These are phyloP conservation scores for Microcyclospora pomicola DNA, from an alignment of 2,329 filamentous ascomycete genomes.

Conservation along the genomic window DNA sequence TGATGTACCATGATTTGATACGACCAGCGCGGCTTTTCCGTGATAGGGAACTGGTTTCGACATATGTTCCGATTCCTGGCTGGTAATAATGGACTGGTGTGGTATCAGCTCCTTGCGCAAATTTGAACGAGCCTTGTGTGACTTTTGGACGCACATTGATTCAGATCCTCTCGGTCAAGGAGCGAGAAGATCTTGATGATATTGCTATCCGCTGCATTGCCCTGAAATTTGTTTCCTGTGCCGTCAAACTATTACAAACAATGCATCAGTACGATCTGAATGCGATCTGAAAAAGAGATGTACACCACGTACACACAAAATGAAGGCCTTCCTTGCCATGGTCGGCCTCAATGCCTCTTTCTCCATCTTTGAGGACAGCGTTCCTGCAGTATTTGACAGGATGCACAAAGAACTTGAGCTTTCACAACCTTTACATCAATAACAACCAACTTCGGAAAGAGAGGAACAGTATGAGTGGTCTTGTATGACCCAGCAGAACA, in stretches of 20 bases:
- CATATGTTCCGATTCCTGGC: slow-evolving; percentile 61
- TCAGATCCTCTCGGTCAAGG: slow-evolving; percentile 47
- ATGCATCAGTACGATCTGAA: too few species aligned
- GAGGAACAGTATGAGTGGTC: too few species aligned
- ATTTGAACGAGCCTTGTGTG: neutral
- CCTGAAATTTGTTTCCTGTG: slow-evolving; percentile 30
- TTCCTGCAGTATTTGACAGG: too few species aligned
- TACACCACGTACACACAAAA: too few species aligned
- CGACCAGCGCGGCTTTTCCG: slow-evolving; percentile 42
- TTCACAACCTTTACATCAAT: too few species aligned
- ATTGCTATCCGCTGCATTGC: slow-evolving; percentile 28
- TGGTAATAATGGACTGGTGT: slow-evolving; percentile 45
- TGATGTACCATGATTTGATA: slow-evolving; percentile 52
- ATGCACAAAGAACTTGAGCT: too few species aligned
- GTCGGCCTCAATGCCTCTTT: too few species aligned
- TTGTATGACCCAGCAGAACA: too few species aligned
- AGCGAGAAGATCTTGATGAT: slow-evolving; percentile 61
- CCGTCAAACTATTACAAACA: slow-evolving; percentile 22
- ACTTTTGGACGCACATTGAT: slow-evolving; percentile 35
- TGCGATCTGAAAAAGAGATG: too few species aligned
- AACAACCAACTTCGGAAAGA: too few species aligned
- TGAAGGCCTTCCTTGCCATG: too few species aligned
- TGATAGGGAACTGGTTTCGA: slow-evolving; percentile 45
- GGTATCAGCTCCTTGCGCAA: slow-evolving; percentile 1
- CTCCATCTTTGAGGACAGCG: too few species aligned